These are phyloP conservation scores for Fistulina hepatica DNA, from an alignment of 1,284 basidiomycete species.

Conservation along the genomic window DNA sequence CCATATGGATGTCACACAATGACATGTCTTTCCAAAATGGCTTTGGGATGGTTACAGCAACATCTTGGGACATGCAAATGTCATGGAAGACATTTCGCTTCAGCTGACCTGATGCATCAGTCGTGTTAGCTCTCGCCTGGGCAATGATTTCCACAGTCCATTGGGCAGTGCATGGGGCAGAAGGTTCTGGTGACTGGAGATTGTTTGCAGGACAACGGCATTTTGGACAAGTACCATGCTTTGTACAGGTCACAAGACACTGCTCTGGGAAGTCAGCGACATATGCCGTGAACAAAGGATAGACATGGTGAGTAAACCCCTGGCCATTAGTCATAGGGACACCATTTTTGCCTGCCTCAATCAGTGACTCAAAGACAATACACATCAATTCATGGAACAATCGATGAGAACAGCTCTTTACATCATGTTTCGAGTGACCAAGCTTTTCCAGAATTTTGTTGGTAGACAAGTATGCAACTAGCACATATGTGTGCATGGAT, in stretches of 20 bases:
- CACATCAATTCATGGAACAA: conserved; percentile 28
- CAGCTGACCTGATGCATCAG: too few relatives aligned
- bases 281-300: conserved; percentile 21
- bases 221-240: conserved; percentile 3
- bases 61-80: conserved; percentile 8
- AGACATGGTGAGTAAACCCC: conserved; percentile 8
- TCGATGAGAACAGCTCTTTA: too few relatives aligned
- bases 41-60: conserved; percentile 12
- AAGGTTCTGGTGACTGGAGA: too few relatives aligned
- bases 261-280: conserved; percentile 24
- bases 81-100: conserved; percentile 10
- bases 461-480: conserved; percentile 30
- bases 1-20: conserved; percentile 16
- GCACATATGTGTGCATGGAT: conserved; percentile 23
- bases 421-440: conserved; percentile 19
- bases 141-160: conserved; percentile 12
- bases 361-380: conserved; percentile 17
- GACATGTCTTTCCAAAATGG: conserved; percentile 22
- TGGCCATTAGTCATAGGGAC: conserved; percentile 16
- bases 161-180: conserved; percentile 14
- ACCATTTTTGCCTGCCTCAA: conserved; percentile 16
- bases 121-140: conserved; percentile 7
- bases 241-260: conserved; percentile 13
- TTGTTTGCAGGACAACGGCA: too few relatives aligned
- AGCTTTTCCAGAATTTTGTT: conserved; percentile 20